Evolutionary conservation across 192 early-diverging fungal species (phyloP), one percentile per base, ranked within the genome.

Genomic region (Rhizophagus clarus): DNA sequence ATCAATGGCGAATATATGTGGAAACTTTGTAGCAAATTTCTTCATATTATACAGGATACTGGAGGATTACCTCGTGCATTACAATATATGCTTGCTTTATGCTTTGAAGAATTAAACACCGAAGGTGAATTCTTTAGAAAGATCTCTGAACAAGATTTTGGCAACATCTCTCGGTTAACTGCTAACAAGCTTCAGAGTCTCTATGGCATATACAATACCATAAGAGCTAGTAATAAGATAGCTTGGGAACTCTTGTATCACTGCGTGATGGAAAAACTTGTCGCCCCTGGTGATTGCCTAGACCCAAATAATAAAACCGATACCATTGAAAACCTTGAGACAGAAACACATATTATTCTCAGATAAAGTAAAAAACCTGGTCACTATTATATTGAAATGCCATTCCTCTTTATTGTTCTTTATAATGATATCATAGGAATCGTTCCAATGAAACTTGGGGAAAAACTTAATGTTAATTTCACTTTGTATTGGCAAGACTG

Each of bases 51-150:
- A 51, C 42, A 61, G 70, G 79, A 72, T 20, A 80, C 79, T 14
- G 79, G 79, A 80, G 79, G 79, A 80, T 60, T 72, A 47, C 56
- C 79, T 45, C 70, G 69, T 26, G 79, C 79, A 34, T 28, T 72
- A 20, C 28, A 72, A 31, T 37, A 72, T 71, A 45, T 80, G 4
- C 56, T 80, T 32, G 17, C 4, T 29, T 37, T 32, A 1, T 80
- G 69, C 49, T 80, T 80, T 72, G 1, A 72, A 61, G 47, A 26
- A 31, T 1, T 80, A 34, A 72, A 40, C n/a, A 34, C 1, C 6
- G 26, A 63, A 20, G 78, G 68, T 40, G 7, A 26, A 5, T 37
- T 37, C 34, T 37, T 37, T 37, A 37, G 34, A 2, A 37, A 56
- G 0, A 37, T 68, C 71, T 29, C 15, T 70, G 34, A 4, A 5